Evolutionary conservation across 805 yeast species (phyloP).

Genomic region (Myxozyma vanderwaltii): DNA sequence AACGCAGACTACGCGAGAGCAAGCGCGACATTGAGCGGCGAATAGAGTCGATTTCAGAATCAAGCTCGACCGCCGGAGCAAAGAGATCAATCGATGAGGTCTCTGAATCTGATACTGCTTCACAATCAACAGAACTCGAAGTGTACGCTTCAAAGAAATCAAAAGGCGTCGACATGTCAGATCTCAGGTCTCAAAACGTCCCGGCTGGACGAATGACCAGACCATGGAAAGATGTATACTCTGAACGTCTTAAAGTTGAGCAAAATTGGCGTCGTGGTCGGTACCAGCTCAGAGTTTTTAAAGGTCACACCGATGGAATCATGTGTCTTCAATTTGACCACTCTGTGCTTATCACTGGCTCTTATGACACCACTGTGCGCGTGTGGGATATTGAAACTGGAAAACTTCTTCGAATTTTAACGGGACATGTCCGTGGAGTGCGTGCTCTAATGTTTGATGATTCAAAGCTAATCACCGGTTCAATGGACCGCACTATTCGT

Average conservation of each 20-base stretch:
- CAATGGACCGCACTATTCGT: conserved; percentile 85
- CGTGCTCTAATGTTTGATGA: conserved; percentile 82
- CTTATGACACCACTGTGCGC: conserved; percentile 85
- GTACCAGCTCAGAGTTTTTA: conserved; percentile 62
- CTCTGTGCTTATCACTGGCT: conserved; percentile 81
- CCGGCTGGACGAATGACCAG: conserved; percentile 48
- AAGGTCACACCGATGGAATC: conserved; percentile 87
- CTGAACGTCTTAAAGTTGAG: conserved; percentile 88
- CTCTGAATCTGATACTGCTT: neutral
- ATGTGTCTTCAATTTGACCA: conserved; percentile 83
- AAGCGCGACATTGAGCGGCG: conserved; percentile 31
- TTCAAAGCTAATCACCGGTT: conserved; percentile 87
- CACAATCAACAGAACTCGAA: neutral
- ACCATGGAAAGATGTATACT: conserved; percentile 95
- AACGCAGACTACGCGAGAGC: conserved; percentile 51
- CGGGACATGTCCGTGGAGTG: conserved; percentile 89
- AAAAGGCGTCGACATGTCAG: conserved; percentile 15
- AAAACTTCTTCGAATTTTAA: conserved; percentile 69
- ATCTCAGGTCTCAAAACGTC: conserved; percentile 20
- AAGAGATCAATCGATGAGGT: conserved; percentile 14
- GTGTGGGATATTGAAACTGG: conserved; percentile 92
- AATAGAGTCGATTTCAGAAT: neutral
- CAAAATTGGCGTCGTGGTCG: conserved; percentile 91
- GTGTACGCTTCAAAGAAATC: conserved; percentile 10
- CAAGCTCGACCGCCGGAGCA: neutral